These are phyloP conservation scores for Boletus edulis DNA, from an alignment of 768 basidiomycete genomes.

Conservation along the genomic window DNA sequence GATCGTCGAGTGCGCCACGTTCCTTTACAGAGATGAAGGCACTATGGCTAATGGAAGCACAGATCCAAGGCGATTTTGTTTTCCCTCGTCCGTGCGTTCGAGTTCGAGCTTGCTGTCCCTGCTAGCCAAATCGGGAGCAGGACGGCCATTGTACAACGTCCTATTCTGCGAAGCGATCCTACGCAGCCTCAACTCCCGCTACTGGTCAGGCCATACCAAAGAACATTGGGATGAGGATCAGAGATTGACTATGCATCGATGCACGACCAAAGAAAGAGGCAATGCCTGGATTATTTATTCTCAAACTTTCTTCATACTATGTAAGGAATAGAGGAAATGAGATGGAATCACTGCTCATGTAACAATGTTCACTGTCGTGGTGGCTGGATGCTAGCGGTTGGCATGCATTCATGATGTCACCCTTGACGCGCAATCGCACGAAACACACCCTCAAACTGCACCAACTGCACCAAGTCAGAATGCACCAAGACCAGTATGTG, in stretches of 20 bases:
- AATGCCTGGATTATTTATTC: no score
- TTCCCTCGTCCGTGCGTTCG: constrained; percentile 48
- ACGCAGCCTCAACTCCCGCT: constrained; percentile 46
- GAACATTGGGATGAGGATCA: background rate
- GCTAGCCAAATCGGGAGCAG: constrained; percentile 35
- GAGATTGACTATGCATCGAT: background rate
- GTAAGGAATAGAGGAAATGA: no score
- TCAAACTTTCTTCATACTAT: no score
- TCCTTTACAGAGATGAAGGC: background rate
- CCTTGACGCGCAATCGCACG: no score
- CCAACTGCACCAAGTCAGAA: no score
- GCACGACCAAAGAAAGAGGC: no score
- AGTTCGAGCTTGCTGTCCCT: constrained; percentile 53
- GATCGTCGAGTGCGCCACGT: constrained; percentile 49
- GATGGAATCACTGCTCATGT: no score
- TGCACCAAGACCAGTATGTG: no score
- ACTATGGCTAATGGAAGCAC: background rate
- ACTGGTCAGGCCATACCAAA: constrained; percentile 10
- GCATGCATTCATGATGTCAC: no score
- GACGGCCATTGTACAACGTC: constrained; percentile 39
- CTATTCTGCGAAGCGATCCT: constrained; percentile 40
- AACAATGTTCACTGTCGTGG: no score
- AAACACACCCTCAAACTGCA: no score
- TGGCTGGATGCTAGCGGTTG: no score
- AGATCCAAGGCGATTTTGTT: constrained; percentile 47